Evolutionary conservation across 1,139 yeast species (phyloP).

Genomic region (Candida sojae): DNA sequence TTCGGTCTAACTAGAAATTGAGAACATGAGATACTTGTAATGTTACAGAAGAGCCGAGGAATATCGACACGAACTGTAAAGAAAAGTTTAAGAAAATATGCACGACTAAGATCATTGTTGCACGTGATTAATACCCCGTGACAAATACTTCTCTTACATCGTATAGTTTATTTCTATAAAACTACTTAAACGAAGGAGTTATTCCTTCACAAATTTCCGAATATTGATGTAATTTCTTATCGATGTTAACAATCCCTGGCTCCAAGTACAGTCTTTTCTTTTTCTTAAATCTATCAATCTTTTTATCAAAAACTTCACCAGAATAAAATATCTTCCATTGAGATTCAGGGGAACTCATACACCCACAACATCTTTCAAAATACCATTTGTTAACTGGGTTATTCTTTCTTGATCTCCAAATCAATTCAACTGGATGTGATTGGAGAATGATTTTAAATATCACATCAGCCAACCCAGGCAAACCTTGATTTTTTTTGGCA

Average conservation of each 20-base stretch:
- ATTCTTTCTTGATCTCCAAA: slow-evolving; percentile 85
- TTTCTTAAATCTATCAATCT: slow-evolving; percentile 26
- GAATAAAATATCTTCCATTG: slow-evolving; percentile 73
- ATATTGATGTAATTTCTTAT: slow-evolving; percentile 29
- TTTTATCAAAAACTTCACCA: slow-evolving; percentile 49
- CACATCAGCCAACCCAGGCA: slow-evolving; percentile 91
- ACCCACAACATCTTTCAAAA: slow-evolving; percentile 85
- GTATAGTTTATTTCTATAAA: not conserved
- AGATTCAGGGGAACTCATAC: slow-evolving; percentile 52
- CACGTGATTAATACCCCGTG: not conserved
- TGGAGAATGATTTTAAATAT: slow-evolving; percentile 79
- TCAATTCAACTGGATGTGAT: slow-evolving; percentile 68
- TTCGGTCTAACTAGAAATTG: not conserved
- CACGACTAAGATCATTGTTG: no score
- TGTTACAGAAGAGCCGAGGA: not conserved
- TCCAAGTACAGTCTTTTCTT: slow-evolving; percentile 10
- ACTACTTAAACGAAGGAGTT: slow-evolving; percentile 30
- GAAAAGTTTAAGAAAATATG: no score
- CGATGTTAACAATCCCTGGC: slow-evolving; percentile 27
- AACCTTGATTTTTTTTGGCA: slow-evolving; percentile 77
- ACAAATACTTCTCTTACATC: not conserved
- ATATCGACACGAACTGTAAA: no score
- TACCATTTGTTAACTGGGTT: slow-evolving; percentile 98
- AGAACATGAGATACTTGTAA: not conserved
- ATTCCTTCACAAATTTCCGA: slow-evolving; percentile 34